Evolutionary conservation across 2,329 filamentous ascomycete genomes (phyloP), one percentile per base, ranked within the genome.

Genomic region (Fusarium verrucosum): DNA sequence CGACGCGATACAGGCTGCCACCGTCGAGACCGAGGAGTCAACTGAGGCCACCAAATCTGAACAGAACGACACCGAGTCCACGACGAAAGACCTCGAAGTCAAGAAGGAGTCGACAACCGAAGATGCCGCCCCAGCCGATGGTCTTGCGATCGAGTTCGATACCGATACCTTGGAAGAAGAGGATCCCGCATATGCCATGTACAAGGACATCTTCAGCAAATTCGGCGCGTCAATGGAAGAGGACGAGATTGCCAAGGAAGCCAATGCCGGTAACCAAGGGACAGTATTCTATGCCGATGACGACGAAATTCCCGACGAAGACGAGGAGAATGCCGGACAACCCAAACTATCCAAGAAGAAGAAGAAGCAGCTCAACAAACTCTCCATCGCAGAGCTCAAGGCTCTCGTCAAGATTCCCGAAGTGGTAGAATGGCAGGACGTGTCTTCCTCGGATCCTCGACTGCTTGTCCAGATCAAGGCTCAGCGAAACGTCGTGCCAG

Each of bases 371-470:
- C 84, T 93, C 74, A 96, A 91, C 80, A 97, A 96, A 78, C 83
- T 98, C 28, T 96, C 94, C 8, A 92, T 99, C 58, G 95, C 95
- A 44, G 93, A 98, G 78, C 85, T 99, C 65, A 99, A 99, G 79
- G 92, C 94, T 7, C 81, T 97, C 52, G 95, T 97, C 59, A 86
- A 85, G 71, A 94, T 94, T 69, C 95, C 95, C 4, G 95, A 99
- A 77, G 87, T 97, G 10, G 94, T 99, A 7, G 95, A 99, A 73
- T 98, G 95, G 95, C 95, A 96, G 51, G 95, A 99, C 75, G 92
- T 92, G 13, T 96, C 92, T 16, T 94, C 95, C 1, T 88, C 91
- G 23, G 94, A 99, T 75, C 95, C 95, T 14, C 87, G 90, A 53
- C 82, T 98, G 38, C 85, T 99, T 11, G 92, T 98, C 23, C 92